phyloP scores from a whole-genome alignment of 2,329 filamentous ascomycete species.

The Venturia nashicola region DNA sequence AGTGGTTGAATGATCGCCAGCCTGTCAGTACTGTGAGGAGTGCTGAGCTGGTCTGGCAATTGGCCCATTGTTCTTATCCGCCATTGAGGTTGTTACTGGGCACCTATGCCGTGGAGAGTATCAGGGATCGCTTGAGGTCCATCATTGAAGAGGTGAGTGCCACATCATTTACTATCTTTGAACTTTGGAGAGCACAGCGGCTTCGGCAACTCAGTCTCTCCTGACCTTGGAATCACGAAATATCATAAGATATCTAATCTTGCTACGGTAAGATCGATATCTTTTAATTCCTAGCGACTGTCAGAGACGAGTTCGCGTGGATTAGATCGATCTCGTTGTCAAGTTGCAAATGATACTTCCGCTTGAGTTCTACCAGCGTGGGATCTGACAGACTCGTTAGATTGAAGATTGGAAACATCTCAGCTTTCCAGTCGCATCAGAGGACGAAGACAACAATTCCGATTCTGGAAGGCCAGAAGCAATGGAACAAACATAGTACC shows the following conservation, averaged over 20 bases:
- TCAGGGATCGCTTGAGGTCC: constrained; percentile 74
- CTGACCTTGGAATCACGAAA: too few species aligned
- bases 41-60: constrained; percentile 83
- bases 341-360: too few species aligned
- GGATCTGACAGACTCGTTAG: constrained; percentile 11
- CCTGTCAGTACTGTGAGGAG: constrained; percentile 88
- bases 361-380: too few species aligned
- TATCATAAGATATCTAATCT: too few species aligned
- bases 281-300: too few species aligned
- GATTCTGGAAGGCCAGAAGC: not conserved
- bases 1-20: constrained; percentile 88
- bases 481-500: not conserved
- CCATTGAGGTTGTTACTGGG: constrained; percentile 78
- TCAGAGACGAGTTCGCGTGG: too few species aligned
- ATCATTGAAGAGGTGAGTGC: constrained; percentile 76
- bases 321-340: too few species aligned
- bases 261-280: too few species aligned
- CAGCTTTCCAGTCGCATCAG: constrained; percentile 42
- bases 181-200: too few species aligned
- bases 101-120: constrained; percentile 91
- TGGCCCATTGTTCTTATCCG: constrained; percentile 90
- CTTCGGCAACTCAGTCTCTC: too few species aligned
- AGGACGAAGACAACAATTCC: constrained; percentile 3
- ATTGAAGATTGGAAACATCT: constrained; percentile 80
- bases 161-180: not conserved